Percentiles rank a stretch among this genome's conserved stretches.
phyloP scores from a whole-genome alignment of 306 rosid species.

The Canavalia gladiata region DNA sequence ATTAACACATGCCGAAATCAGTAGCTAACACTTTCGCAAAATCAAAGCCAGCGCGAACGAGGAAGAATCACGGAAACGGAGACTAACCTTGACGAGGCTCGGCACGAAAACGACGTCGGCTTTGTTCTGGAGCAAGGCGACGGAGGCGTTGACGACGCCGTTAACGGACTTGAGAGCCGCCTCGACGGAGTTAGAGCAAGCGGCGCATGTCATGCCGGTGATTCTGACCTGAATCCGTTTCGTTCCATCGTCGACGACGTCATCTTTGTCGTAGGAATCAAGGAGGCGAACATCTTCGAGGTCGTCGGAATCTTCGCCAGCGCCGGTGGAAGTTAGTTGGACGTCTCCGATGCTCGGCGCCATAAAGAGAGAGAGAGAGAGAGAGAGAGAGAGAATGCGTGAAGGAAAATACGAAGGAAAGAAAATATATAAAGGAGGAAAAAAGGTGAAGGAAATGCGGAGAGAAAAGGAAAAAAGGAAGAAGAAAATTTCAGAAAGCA shows the following conservation, averaged over 20 bases:
- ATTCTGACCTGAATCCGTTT: conserved; percentile 74
- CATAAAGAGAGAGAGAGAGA: conserved; percentile 26
- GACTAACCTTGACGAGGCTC: conserved; percentile 70
- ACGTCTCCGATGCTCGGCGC: conserved; percentile 50
- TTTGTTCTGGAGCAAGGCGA: conserved; percentile 85
- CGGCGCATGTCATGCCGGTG: conserved; percentile 92
- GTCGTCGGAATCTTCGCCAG: conserved; percentile 51
- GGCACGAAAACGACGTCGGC: conserved; percentile 82
- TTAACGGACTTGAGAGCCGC: conserved; percentile 65
- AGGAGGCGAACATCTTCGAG: conserved; percentile 81
- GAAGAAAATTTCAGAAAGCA: not conserved
- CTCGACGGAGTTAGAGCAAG: conserved; percentile 90
- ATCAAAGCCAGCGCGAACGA: not conserved
- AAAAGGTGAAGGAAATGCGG: not conserved
- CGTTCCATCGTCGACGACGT: conserved; percentile 50
- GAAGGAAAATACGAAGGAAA: conserved; percentile 38
- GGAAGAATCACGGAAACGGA: conserved; percentile 3
- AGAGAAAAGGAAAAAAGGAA: not conserved
- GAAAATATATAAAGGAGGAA: conserved; percentile 23
- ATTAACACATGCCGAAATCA: conserved; percentile 30
- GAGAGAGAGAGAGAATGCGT: not conserved
- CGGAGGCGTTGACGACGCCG: conserved; percentile 78
- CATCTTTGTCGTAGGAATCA: conserved; percentile 62
- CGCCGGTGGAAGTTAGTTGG: conserved; percentile 52
- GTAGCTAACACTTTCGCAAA: conserved; percentile 18